Base-by-base conservation (phyloP, 2,329 filamentous ascomycete genomes). In the Fusarium nodosum region DNA sequence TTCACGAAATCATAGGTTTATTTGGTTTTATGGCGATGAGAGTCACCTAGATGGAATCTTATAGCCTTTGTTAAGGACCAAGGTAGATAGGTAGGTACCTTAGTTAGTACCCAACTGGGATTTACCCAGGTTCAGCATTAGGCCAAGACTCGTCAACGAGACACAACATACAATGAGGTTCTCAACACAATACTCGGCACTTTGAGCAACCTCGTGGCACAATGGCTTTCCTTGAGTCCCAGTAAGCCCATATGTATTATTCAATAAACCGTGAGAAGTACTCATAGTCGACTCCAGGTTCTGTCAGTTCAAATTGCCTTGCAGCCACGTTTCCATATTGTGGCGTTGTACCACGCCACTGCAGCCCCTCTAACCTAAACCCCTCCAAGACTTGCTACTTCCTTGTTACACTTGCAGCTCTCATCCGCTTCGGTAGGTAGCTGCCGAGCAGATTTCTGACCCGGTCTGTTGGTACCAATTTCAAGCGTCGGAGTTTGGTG, bases 381-480 rank as follows among this genome's bases (percentile, higher is more conserved):
- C 66, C 66, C 66, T 57, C 65, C 66, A 69, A 39, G 39, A 53
- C 34, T 46, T 33, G 26, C 6, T 30, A 38, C 34, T 12, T 38
- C n/a, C n/a, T 22, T 22, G n/a, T 50, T 50, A 50, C 16, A 58
- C 38, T 56, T 36, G 56, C 41, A 66, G 51, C 56, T 53, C 42
- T 46, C 44, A 38, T 45, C 34, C 62, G 60, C 56, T 61, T 69
- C 56, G 62, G 62, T 62, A 69, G 53, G 62, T 62, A 69, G 53
- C 57, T 70, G 51, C 67, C 62, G 67, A 67, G 60, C 38, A 67
- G 31, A 54, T 68, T 60, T 64, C 53, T 36, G 42, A 53, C 45
- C 59, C 33, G 56, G 50, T 44, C 54, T 53, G 53, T 42, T 33
- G 26, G 38, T 31, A 45, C 41, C 34, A 58, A 59, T 50, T 64